These are phyloP conservation scores for Chaetothyriales sp. DNA, from an alignment of 2,329 filamentous ascomycete species.

Conservation along the genomic window DNA sequence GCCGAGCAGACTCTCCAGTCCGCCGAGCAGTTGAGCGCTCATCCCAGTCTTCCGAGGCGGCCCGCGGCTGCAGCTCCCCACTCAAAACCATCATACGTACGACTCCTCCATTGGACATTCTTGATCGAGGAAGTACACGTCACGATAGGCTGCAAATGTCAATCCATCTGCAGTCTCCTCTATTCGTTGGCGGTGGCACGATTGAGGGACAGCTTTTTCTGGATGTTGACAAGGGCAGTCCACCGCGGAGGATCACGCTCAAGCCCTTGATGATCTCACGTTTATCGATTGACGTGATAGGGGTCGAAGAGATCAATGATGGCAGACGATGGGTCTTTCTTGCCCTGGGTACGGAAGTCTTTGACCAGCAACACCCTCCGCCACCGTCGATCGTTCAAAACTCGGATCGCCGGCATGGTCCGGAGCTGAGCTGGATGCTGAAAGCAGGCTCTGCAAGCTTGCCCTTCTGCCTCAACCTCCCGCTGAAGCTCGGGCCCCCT, in stretches of 20 bases:
- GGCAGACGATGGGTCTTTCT: constrained; percentile 35
- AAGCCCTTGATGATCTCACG: constrained; percentile 32
- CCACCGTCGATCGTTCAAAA: constrained; percentile 36
- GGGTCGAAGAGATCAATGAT: constrained; percentile 36
- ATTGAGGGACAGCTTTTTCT: constrained; percentile 37
- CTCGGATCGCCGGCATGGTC: constrained; percentile 21
- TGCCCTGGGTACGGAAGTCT: constrained; percentile 36
- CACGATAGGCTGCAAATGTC: constrained; percentile 36
- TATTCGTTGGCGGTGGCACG: constrained; percentile 41
- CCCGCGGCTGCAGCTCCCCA: constrained; percentile 24
- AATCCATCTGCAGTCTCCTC: constrained; percentile 34
- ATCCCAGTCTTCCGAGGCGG: constrained; percentile 27
- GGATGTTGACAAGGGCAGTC: constrained; percentile 31
- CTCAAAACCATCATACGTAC: constrained; percentile 36
- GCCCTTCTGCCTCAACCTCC: constrained; percentile 38
- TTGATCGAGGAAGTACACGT: constrained; percentile 34
- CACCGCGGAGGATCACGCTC: constrained; percentile 23
- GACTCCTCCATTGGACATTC: constrained; percentile 32
- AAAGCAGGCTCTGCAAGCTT: constrained; percentile 32
- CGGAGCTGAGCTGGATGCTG: constrained; percentile 32
- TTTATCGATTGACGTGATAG: constrained; percentile 37
- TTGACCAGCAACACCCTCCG: constrained; percentile 36
- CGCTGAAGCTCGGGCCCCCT: constrained; percentile 39
- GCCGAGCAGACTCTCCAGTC: constrained; percentile 35
- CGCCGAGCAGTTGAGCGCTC: constrained; percentile 29